phyloP scores from a whole-genome alignment of 495 filamentous ascomycete genomes.

The Neurospora sp. region DNA sequence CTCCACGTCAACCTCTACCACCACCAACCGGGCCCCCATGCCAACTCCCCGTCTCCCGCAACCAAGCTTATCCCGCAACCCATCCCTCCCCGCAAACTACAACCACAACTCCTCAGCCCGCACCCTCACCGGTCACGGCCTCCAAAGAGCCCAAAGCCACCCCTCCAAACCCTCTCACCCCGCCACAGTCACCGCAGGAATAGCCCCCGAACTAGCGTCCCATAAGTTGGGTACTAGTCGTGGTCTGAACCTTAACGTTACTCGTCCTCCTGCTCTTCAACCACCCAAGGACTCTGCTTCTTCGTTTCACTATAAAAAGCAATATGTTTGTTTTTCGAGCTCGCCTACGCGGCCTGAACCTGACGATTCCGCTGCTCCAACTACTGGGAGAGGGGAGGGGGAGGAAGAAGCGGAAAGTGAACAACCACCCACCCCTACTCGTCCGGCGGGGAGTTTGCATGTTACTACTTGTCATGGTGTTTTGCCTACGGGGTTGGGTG shows the following conservation, averaged over 20 bases:
- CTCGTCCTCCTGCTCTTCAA: conserved; percentile 3
- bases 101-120: neutral
- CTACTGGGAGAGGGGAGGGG: neutral
- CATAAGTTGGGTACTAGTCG: conserved; percentile 28
- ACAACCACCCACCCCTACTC: conserved; percentile 19
- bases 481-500: conserved; percentile 19
- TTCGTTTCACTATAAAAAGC: conserved; percentile 9
- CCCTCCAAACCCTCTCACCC: neutral
- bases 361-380: neutral
- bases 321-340: conserved; percentile 40
- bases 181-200: neutral
- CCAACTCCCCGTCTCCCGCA: neutral
- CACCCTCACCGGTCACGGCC: neutral
- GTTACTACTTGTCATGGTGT: conserved; percentile 22
- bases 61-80: neutral
- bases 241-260: conserved; percentile 6
- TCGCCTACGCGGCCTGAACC: conserved; percentile 26
- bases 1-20: neutral
- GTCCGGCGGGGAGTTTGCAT: conserved; percentile 32
- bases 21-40: neutral
- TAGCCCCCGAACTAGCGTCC: conserved; percentile 23
- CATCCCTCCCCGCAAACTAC: neutral
- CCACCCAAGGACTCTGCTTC: neutral
- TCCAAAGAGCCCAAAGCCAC: conserved; percentile 3
- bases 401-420: conserved; percentile 15